Conservation (phyloP, 2,329 filamentous ascomycete genomes). For the Trichothecium roseum region DNA sequence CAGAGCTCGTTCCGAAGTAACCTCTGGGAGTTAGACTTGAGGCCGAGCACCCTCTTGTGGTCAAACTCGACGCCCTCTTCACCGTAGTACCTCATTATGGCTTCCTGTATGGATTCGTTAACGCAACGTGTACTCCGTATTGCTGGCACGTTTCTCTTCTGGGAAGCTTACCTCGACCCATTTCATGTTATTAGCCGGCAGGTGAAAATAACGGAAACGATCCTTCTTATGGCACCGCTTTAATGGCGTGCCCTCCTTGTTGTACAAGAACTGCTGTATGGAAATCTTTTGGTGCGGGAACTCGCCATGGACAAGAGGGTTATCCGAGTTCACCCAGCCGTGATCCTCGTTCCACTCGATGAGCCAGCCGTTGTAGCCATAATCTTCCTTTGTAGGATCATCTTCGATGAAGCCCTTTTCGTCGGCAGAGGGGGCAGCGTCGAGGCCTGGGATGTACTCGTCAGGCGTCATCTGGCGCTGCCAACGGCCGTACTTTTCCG, state of each 20-base stretch:
- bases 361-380: conserved; percentile 10
- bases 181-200: conserved; percentile 16
- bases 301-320: conserved; percentile 9
- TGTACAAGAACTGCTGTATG: conserved; percentile 11
- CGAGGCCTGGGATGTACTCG: conserved; percentile 7
- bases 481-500: conserved; percentile 4
- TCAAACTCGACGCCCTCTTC: conserved; percentile 10
- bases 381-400: conserved; percentile 8
- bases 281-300: conserved; percentile 13
- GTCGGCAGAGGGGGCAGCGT: conserved; percentile 1
- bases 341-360: conserved; percentile 9
- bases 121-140: neutral
- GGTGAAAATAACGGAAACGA: conserved; percentile 13
- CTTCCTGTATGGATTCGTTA: conserved; percentile 4
- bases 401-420: conserved; percentile 5
- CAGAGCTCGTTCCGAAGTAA: conserved; percentile 10
- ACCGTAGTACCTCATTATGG: conserved; percentile 10
- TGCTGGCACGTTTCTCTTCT: neutral
- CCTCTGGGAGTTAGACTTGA: conserved; percentile 9
- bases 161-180: conserved; percentile 12
- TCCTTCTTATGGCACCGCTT: conserved; percentile 8
- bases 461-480: conserved; percentile 5
- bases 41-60: conserved; percentile 3
- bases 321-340: conserved; percentile 6
- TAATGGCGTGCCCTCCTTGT: conserved; percentile 11